These are phyloP conservation scores for Vaccinium myrtillus DNA, from an alignment of 148 eudicot species.

Conservation along the genomic window DNA sequence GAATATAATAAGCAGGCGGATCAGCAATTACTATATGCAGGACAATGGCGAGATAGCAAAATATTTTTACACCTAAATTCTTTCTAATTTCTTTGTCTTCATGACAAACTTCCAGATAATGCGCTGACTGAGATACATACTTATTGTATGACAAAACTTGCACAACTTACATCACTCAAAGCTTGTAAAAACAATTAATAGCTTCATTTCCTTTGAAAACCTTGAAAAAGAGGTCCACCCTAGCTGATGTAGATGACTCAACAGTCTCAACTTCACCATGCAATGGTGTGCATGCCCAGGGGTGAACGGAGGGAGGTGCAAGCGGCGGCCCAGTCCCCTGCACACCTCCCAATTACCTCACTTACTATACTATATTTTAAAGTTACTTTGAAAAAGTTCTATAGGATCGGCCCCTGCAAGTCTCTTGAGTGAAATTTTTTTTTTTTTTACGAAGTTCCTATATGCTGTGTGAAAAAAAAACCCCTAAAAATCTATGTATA, in stretches of 20 bases:
- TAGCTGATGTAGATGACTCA: neutral
- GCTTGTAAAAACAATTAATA: neutral
- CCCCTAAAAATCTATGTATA: too few species aligned
- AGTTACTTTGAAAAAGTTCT: too few species aligned
- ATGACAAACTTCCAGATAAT: neutral
- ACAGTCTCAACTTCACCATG: neutral
- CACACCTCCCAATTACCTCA: too few species aligned
- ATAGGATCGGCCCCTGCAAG: too few species aligned
- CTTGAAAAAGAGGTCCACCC: neutral
- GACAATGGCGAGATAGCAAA: neutral
- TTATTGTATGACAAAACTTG: neutral
- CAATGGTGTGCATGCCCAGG: neutral
- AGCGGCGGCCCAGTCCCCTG: too few species aligned
- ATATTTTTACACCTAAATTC: neutral
- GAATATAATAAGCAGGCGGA: neutral
- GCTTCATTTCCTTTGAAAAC: neutral
- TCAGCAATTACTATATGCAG: neutral
- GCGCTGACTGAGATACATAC: neutral
- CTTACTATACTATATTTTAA: too few species aligned
- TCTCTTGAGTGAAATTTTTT: too few species aligned
- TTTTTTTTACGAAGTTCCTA: too few species aligned
- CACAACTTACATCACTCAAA: neutral
- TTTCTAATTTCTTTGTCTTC: neutral
- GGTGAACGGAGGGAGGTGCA: too few species aligned
- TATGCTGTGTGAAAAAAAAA: too few species aligned